These are phyloP conservation scores for Diaporthe sp. DNA, from an alignment of 2,329 filamentous ascomycete genomes.

Conservation along the genomic window DNA sequence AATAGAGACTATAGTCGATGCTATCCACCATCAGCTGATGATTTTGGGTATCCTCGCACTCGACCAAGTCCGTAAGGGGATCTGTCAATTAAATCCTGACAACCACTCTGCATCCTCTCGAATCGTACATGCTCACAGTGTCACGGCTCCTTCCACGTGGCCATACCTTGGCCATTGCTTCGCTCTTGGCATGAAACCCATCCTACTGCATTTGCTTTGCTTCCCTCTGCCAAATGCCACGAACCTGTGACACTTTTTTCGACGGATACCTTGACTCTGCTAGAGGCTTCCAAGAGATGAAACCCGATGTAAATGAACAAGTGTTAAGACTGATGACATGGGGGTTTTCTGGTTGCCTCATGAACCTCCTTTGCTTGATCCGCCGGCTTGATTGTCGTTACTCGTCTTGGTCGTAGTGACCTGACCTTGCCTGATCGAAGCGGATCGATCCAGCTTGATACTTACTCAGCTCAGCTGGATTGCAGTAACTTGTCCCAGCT, in stretches of 20 bases:
- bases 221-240: background rate
- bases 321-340: background rate
- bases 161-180: background rate
- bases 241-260: background rate
- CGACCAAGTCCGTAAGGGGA: background rate
- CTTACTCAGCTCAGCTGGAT: too few species aligned
- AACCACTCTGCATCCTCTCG: background rate
- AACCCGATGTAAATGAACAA: background rate
- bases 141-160: background rate
- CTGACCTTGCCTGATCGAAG: too few species aligned
- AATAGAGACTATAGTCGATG: background rate
- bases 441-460: too few species aligned
- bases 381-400: background rate
- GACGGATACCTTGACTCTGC: background rate
- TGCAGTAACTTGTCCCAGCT: too few species aligned
- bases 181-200: background rate
- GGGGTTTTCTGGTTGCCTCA: background rate
- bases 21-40: background rate
- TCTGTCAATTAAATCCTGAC: background rate
- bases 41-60: background rate
- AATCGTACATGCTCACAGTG: background rate
- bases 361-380: background rate
- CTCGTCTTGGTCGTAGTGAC: too few species aligned
- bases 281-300: background rate
- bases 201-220: background rate